A percentile compares a stretch with the other conserved stretches of the same genome.
phyloP scores from a whole-genome alignment of 2,329 filamentous ascomycete species.

The Botryosphaeria dothidea region DNA sequence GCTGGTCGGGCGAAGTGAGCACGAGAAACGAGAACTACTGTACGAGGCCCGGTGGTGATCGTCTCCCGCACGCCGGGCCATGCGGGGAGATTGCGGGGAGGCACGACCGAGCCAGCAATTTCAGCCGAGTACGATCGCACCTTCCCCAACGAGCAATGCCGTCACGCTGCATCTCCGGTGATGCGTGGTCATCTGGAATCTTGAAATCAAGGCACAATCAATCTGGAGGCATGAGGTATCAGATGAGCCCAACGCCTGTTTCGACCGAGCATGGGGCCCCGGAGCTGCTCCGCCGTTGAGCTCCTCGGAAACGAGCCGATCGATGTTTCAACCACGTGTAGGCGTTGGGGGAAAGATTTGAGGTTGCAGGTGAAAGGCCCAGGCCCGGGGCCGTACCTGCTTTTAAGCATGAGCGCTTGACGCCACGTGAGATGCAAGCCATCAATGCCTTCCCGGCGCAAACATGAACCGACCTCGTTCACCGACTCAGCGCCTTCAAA shows the following conservation, averaged over 20 bases:
- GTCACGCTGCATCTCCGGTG: neutral
- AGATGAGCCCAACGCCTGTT: neutral
- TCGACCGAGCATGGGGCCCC: too few relatives aligned
- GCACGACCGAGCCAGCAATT: neutral
- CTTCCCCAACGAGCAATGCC: neutral
- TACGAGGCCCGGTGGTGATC: neutral
- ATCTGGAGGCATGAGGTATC: neutral
- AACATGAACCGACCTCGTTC: neutral
- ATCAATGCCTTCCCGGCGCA: neutral
- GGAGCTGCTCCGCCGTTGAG: neutral
- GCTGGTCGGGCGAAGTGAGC: neutral
- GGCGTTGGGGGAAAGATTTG: neutral
- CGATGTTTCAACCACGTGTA: neutral
- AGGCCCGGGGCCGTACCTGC: neutral
- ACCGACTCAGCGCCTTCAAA: neutral
- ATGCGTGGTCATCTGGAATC: neutral
- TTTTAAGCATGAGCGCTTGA: neutral
- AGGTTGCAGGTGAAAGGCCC: neutral
- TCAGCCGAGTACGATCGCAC: conserved; percentile 5
- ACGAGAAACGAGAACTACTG: neutral
- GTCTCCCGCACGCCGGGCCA: neutral
- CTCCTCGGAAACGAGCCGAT: neutral
- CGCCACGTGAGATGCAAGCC: neutral
- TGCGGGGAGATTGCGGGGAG: conserved; percentile 14
- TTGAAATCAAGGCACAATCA: neutral